Base-by-base conservation (phyloP, 192 early-diverging fungal species). In the Paraglomus brasilianum region DNA sequence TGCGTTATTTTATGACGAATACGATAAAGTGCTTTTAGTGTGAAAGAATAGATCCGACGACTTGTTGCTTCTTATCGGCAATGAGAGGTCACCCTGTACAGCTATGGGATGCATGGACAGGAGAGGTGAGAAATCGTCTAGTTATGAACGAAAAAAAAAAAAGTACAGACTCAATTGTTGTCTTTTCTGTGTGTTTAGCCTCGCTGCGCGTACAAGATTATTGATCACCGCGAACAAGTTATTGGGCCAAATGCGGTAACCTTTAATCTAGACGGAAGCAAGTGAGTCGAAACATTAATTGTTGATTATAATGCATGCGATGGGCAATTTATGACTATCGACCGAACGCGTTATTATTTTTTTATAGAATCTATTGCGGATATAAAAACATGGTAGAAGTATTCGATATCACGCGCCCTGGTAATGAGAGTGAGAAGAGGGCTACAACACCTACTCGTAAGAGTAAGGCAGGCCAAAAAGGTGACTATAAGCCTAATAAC, bases 11-110 rank as follows among this genome's bases (percentile, higher is more conserved):
- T 30, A 13, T 5, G 36, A 39, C 1, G 41, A 58, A 24, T 40
- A 48, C 6, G 4, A 47, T 8, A 9, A 47, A 21, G 36, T 46
- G 5, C 21, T 36, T 1, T 4, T 7, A 22, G 48, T 14, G 30
- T 30, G 5, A 1, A 11, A 57, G 8, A 36, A 36, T 36, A 72
- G 83, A 91, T 55, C 83, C 86, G 2, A 75, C 74, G 9, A 82
- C 87, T 8, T 86, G 86, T 75, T 88, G 84, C 19, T 71, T 93
- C 1, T 55, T 89, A 3, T 79, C 82, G 2, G 86, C 86, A 8
- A 81, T 80, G 21, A 78, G 91, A 50, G 93, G 93, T 44, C 90
- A 92, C 48, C 92, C 93, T 0, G 66, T 93, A 5, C 91, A 84
- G 24, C 58, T 95, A 63, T 91, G 93, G 82, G 91, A 92, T 73